phyloP scores from a whole-genome alignment of 106 monocot genomes.

The Triglochin maritima region DNA sequence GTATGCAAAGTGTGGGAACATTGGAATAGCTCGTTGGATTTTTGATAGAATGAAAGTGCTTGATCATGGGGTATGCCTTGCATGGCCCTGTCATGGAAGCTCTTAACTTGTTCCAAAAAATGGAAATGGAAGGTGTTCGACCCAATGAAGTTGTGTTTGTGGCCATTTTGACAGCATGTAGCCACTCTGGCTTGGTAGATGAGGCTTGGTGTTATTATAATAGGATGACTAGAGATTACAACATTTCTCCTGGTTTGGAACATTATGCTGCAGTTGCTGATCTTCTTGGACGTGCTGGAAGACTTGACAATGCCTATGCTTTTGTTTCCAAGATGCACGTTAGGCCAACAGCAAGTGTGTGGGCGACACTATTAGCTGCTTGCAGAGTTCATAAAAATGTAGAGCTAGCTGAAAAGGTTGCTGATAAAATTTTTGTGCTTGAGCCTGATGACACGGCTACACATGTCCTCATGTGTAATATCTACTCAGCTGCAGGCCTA shows the following conservation, averaged over 20 bases:
- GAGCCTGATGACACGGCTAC: constrained; percentile 49
- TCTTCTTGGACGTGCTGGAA: constrained; percentile 71
- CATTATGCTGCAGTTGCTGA: constrained; percentile 90
- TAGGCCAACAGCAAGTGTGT: constrained; percentile 68
- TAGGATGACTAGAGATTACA: constrained; percentile 54
- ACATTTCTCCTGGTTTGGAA: constrained; percentile 58
- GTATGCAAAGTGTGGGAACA: constrained; percentile 77
- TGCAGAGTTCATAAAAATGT: constrained; percentile 63
- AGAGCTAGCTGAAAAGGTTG: constrained; percentile 52
- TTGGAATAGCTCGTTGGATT: constrained; percentile 38
- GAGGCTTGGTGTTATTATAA: constrained; percentile 45
- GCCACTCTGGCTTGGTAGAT: constrained; percentile 79
- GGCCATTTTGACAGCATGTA: constrained; percentile 83
- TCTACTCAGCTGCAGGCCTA: constrained; percentile 67
- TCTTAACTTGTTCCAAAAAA: constrained; percentile 43
- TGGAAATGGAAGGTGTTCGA: constrained; percentile 43
- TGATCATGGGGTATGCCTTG: constrained; percentile 93
- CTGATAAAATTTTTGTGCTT: constrained; percentile 50
- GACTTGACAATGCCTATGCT: constrained; percentile 56
- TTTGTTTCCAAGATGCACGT: constrained; percentile 73
- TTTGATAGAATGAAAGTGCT: constrained; percentile 46
- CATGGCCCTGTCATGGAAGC: constrained; percentile 77
- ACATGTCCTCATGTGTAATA: constrained; percentile 71
- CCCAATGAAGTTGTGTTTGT: constrained; percentile 78
- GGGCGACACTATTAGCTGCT: constrained; percentile 66